Evolutionary conservation across 1,139 yeast genomes (phyloP).

Genomic region (Suhomyces wounanorum): DNA sequence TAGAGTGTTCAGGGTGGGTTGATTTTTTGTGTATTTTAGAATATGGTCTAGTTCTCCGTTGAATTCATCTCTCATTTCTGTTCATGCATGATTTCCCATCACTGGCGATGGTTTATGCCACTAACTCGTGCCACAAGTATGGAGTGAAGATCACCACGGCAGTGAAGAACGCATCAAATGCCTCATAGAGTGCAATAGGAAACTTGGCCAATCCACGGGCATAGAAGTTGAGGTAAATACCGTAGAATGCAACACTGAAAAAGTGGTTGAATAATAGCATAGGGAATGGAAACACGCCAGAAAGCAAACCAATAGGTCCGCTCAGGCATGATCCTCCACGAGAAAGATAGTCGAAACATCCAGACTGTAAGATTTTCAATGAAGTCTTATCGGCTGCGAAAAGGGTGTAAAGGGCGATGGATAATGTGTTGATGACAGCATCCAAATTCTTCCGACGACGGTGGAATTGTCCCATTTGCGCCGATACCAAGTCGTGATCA

Average conservation of each 20-base stretch:
- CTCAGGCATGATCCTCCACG: slow-evolving; percentile 79
- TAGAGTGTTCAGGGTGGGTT: too few species aligned
- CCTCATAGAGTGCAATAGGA: slow-evolving; percentile 73
- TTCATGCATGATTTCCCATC: neutral
- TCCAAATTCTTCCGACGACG: slow-evolving; percentile 74
- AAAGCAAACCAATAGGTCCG: slow-evolving; percentile 80
- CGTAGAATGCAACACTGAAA: slow-evolving; percentile 85
- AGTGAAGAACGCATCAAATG: slow-evolving; percentile 66
- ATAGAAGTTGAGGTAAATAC: slow-evolving; percentile 68
- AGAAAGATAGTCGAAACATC: slow-evolving; percentile 84
- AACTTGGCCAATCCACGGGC: slow-evolving; percentile 67
- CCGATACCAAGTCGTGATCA: slow-evolving; percentile 56
- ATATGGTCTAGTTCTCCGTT: neutral
- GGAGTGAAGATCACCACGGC: slow-evolving; percentile 83
- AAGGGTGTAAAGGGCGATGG: slow-evolving; percentile 84
- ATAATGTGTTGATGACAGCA: slow-evolving; percentile 84
- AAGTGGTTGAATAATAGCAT: slow-evolving; percentile 77
- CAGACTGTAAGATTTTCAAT: slow-evolving; percentile 71
- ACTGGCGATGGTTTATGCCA: slow-evolving; percentile 12
- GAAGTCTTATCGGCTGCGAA: slow-evolving; percentile 83
- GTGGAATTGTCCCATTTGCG: slow-evolving; percentile 67
- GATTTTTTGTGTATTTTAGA: too few species aligned
- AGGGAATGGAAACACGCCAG: slow-evolving; percentile 82
- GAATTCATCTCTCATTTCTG: neutral
- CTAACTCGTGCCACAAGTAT: slow-evolving; percentile 56